Evolutionary conservation across 208 protist genomes (phyloP).

Genomic region (Wallacemonas sp.): DNA sequence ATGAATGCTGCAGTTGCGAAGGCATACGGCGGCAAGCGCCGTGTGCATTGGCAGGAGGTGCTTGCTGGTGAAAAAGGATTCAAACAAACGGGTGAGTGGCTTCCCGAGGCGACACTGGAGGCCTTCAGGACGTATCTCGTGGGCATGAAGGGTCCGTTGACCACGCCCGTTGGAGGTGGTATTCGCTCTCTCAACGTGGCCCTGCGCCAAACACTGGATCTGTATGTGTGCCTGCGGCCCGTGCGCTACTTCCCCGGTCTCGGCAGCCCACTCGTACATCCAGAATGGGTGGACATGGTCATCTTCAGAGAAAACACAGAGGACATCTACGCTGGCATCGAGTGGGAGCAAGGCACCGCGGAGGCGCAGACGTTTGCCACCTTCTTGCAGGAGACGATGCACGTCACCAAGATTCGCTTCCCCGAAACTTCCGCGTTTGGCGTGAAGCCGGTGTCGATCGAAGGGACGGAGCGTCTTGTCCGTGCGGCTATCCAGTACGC

Average conservation of each 20-base stretch:
- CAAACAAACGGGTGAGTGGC: slow-evolving; percentile 13
- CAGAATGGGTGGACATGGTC: slow-evolving; percentile 54
- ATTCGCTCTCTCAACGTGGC: slow-evolving; percentile 57
- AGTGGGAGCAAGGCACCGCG: slow-evolving; percentile 37
- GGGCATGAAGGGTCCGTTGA: slow-evolving; percentile 40
- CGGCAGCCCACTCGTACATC: slow-evolving; percentile 33
- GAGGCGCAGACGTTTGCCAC: slow-evolving; percentile 25
- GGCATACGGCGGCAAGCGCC: slow-evolving; percentile 28
- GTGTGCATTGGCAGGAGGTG: slow-evolving; percentile 43
- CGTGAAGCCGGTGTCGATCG: slow-evolving; percentile 46
- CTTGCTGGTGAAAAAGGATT: slow-evolving; percentile 37
- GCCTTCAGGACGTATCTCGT: slow-evolving; percentile 30
- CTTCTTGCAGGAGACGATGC: slow-evolving; percentile 37
- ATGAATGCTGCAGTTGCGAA: slow-evolving; percentile 37
- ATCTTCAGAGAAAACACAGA: slow-evolving; percentile 64
- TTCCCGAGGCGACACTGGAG: slow-evolving; percentile 39
- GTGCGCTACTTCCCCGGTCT: slow-evolving; percentile 49
- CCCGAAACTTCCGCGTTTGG: slow-evolving; percentile 34
- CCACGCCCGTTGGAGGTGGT: slow-evolving; percentile 42
- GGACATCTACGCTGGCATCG: slow-evolving; percentile 56
- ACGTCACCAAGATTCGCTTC: slow-evolving; percentile 38
- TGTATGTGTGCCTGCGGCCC: slow-evolving; percentile 48
- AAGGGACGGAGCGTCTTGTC: slow-evolving; percentile 50
- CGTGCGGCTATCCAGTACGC: slow-evolving; percentile 44
- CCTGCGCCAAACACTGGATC: slow-evolving; percentile 41